Percentiles rank a stretch among this genome's conserved stretches.
These are phyloP conservation scores for Alternaria incomplexa DNA, from an alignment of 2,329 filamentous ascomycete species.

Conservation along the genomic window DNA sequence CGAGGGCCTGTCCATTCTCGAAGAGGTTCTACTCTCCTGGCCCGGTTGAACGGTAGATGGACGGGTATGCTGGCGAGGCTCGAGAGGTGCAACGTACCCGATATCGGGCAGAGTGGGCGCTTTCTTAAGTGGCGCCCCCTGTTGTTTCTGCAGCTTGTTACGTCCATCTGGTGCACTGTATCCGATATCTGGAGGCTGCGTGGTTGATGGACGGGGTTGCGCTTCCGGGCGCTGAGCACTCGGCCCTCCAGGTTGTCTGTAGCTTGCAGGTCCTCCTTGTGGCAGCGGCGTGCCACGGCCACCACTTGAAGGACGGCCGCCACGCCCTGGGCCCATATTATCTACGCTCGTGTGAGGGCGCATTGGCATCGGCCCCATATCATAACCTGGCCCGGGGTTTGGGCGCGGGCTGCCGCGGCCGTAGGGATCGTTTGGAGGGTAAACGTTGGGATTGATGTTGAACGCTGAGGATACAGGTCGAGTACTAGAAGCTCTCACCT, in stretches of 20 bases:
- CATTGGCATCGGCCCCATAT: slow-evolving; percentile 41
- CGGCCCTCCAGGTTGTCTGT: slow-evolving; percentile 48
- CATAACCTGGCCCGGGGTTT: slow-evolving; percentile 23
- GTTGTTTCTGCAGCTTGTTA: slow-evolving; percentile 51
- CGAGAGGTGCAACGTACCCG: slow-evolving; percentile 46
- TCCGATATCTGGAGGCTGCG: slow-evolving; percentile 50
- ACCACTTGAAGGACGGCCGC: slow-evolving; percentile 34
- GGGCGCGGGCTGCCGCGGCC: slow-evolving; percentile 37
- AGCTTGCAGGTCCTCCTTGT: slow-evolving; percentile 39
- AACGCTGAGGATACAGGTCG: slow-evolving; percentile 57
- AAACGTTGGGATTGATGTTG: slow-evolving; percentile 57
- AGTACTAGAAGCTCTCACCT: slow-evolving; percentile 59
- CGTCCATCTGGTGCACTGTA: slow-evolving; percentile 53
- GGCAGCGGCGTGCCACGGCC: slow-evolving; percentile 38
- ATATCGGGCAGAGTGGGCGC: slow-evolving; percentile 44
- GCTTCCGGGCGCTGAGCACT: slow-evolving; percentile 45
- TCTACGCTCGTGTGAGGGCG: slow-evolving; percentile 48
- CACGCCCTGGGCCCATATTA: slow-evolving; percentile 43
- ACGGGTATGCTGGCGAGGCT: slow-evolving; percentile 43
- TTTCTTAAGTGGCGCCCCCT: slow-evolving; percentile 37
- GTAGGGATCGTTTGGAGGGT: slow-evolving; percentile 35
- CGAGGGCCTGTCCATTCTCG: slow-evolving; percentile 33
- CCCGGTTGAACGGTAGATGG: slow-evolving; percentile 44
- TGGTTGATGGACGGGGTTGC: slow-evolving; percentile 47
- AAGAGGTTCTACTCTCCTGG: slow-evolving; percentile 39